Evolutionary conservation across 805 yeast genomes (phyloP).

Genomic region (Spathaspora girioi): DNA sequence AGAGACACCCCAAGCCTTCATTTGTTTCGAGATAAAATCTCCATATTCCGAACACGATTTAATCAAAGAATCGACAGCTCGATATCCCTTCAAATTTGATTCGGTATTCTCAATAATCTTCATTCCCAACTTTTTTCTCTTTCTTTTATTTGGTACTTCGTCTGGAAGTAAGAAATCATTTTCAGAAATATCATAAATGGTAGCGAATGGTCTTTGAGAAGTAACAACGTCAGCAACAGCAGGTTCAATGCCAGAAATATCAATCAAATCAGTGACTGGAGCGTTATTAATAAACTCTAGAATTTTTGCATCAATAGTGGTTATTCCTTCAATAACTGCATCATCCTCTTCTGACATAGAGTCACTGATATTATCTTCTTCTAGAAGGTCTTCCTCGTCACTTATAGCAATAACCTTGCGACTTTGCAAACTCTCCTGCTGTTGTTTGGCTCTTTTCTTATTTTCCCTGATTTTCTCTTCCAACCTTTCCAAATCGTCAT

Average conservation of each 20-base stretch:
- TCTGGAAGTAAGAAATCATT: constrained; percentile 44
- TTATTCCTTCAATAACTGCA: constrained; percentile 31
- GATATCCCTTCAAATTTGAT: constrained; percentile 77
- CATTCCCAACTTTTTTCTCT: constrained; percentile 60
- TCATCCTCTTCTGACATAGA: constrained; percentile 45
- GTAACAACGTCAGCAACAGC: constrained; percentile 62
- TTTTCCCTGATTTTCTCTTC: constrained; percentile 38
- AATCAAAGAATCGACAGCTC: constrained; percentile 91
- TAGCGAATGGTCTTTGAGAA: constrained; percentile 64
- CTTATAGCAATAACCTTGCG: constrained; percentile 13
- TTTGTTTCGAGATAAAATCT: constrained; percentile 61
- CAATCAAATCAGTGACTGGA: constrained; percentile 69
- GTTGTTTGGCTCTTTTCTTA: constrained; percentile 17
- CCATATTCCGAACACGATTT: constrained; percentile 80
- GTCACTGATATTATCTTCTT: constrained; percentile 44
- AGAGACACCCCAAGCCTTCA: constrained; percentile 85
- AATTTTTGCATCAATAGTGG: constrained; percentile 60
- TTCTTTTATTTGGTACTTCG: constrained; percentile 38
- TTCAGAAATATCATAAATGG: constrained; percentile 56
- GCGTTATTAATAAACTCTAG: constrained; percentile 78
- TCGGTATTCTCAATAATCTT: constrained; percentile 68
- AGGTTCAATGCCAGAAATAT: constrained; percentile 69
- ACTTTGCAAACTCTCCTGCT: constrained; percentile 1
- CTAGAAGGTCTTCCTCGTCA: constrained; percentile 38
- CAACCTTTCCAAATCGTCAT: constrained; percentile 36